phyloP scores from a whole-genome alignment of 108 stramenopile species.

The Nitzschia inconspicua region DNA sequence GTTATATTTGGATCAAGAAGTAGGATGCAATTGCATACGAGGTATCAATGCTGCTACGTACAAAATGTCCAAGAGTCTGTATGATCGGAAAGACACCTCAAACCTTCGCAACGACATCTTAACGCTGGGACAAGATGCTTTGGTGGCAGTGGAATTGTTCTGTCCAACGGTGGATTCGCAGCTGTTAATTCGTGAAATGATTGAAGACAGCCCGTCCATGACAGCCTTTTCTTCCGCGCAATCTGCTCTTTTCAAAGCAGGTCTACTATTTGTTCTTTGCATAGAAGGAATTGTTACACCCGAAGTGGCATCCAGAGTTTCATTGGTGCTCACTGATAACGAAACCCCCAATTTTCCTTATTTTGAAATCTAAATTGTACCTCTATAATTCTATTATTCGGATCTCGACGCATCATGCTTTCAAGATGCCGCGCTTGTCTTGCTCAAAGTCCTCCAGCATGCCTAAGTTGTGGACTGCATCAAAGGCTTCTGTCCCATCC shows the following conservation, averaged over 20 bases:
- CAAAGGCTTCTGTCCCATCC: constrained; percentile 85
- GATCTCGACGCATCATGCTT: not conserved
- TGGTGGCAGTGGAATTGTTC: constrained; percentile 40
- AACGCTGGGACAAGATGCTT: constrained; percentile 25
- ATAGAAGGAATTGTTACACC: constrained; percentile 54
- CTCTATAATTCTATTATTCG: not conserved
- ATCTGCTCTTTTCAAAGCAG: constrained; percentile 55
- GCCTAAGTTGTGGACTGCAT: constrained; percentile 71
- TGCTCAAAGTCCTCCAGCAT: constrained; percentile 86
- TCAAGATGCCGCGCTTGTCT: constrained; percentile 39
- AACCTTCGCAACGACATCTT: constrained; percentile 68
- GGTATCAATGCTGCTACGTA: constrained; percentile 32
- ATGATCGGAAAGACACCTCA: constrained; percentile 51
- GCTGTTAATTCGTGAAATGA: constrained; percentile 60
- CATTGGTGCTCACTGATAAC: constrained; percentile 37
- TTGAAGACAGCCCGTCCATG: constrained; percentile 69
- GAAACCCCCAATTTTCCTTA: not conserved
- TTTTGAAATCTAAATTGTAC: not conserved
- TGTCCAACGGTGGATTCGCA: constrained; percentile 42
- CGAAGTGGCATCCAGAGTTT: constrained; percentile 53
- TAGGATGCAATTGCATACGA: constrained; percentile 27
- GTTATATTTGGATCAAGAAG: constrained; percentile 19
- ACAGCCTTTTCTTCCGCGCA: constrained; percentile 54
- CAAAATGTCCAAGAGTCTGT: constrained; percentile 66
- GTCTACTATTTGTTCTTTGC: constrained; percentile 52